These are phyloP conservation scores for Rhizoclosmatium globosum DNA, from an alignment of 192 early-diverging fungal genomes.

Conservation along the genomic window DNA sequence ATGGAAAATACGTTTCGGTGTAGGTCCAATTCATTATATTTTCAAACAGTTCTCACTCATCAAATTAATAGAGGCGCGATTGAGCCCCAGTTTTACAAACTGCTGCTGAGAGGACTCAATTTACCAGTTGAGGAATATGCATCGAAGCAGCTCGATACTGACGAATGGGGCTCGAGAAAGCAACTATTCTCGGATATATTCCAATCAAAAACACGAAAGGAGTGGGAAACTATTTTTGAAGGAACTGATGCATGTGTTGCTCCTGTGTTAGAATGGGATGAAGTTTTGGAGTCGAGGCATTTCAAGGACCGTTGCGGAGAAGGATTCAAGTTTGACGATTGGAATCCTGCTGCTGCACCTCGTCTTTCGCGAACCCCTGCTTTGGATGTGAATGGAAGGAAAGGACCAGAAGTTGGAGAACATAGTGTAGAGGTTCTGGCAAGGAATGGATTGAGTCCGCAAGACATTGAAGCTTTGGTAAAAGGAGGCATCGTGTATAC, in stretches of 20 bases:
- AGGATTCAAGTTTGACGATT: neutral
- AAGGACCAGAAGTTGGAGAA: conserved; percentile 48
- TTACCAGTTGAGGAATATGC: conserved; percentile 14
- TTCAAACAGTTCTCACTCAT: neutral
- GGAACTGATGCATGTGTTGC: conserved; percentile 71
- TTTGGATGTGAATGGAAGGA: neutral
- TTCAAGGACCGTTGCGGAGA: conserved; percentile 18
- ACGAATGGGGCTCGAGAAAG: conserved; percentile 61
- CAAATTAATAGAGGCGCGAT: conserved; percentile 57
- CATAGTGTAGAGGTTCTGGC: conserved; percentile 49
- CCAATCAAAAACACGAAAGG: conserved; percentile 63
- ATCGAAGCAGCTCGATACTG: conserved; percentile 56
- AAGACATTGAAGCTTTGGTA: neutral
- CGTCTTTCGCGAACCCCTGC: conserved; percentile 61
- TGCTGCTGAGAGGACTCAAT: conserved; percentile 55
- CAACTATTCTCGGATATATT: conserved; percentile 58
- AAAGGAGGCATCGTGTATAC: neutral
- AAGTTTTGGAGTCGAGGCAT: conserved; percentile 20
- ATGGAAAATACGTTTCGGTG: conserved; percentile 70
- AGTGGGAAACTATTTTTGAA: conserved; percentile 69
- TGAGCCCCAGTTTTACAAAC: conserved; percentile 71
- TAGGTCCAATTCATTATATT: conserved; percentile 31
- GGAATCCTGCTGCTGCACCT: conserved; percentile 61
- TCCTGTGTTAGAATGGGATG: conserved; percentile 61
- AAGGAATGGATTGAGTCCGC: neutral